Base-by-base conservation (phyloP, 1,139 yeast genomes). In the Geotrichum candidum region DNA sequence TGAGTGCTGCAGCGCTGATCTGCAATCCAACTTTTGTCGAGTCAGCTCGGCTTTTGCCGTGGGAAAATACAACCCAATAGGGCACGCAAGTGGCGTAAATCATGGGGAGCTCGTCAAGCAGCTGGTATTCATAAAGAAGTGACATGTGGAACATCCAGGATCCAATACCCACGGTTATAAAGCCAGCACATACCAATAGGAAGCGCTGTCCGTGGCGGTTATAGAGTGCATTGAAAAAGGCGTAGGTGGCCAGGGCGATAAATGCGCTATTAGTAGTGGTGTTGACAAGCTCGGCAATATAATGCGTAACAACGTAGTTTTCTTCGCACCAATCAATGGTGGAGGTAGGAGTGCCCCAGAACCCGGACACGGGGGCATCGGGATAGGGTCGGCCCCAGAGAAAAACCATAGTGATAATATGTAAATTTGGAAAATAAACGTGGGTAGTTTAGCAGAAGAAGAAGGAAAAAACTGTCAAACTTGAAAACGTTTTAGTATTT, bases 281-380 rank as follows among this genome's bases (percentile, higher is more conserved):
- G 71, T 91, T 91, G 64, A 91, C 79, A 61, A 90, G 87, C 73
- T 91, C 97, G 15, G 97, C 97, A 61, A 91, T 80, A 70, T 88
- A 91, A 23, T 80, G 80, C n/a, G 92, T 82, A 9, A 90, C 88
- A 13, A 90, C 94, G 72, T 91, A 91, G 76, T 91, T 92, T 72
- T 91, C 97, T 74, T 91, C 97, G 76, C 97, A 91, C 97, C 97
- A 91, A 71, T 91, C 97, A 60, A 91, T 91, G 38, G 97, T 90
- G 35, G 96, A 70, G 1, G 80, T 77, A 71, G 68, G 69, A 41
- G 63, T 61, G 15, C 74, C 74, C 74, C 74, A 71, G 65, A 58
- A 71, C 23, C 74, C 74, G 15, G 61, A 53, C 56, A 65, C 69
- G 15, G 72, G 73, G 33, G 65, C 70, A 4, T 66, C 66, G 11